Percentiles rank a stretch among this genome's conserved stretches.
These are phyloP conservation scores for Guillardia theta DNA, from an alignment of 78 protist genomes.

Conservation along the genomic window DNA sequence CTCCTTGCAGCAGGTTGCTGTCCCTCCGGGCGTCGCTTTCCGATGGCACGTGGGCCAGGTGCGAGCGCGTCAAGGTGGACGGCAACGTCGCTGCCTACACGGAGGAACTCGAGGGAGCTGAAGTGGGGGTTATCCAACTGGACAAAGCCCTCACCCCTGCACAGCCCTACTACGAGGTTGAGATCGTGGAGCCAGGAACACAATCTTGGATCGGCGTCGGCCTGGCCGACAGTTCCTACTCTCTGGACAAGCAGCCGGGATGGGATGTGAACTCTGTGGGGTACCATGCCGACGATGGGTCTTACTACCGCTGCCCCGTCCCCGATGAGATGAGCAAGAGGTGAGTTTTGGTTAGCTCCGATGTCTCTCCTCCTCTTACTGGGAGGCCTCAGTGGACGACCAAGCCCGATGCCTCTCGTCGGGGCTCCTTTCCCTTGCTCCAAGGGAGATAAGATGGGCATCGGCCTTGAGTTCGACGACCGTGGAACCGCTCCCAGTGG, in stretches of 20 bases:
- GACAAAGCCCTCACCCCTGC: neutral
- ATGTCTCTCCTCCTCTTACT: too few relatives aligned
- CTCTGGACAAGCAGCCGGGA: neutral
- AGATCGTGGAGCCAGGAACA: neutral
- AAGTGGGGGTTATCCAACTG: neutral
- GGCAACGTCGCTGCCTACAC: neutral
- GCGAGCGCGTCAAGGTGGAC: neutral
- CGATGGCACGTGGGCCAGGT: neutral
- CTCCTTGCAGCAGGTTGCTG: too few relatives aligned
- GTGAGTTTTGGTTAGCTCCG: neutral
- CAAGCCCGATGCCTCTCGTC: neutral
- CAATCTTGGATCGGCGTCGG: neutral
- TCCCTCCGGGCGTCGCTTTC: too few relatives aligned
- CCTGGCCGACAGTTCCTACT: neutral
- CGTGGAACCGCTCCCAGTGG: neutral
- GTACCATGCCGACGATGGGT: constrained; percentile 15
- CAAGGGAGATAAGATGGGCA: neutral
- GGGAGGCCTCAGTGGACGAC: neutral
- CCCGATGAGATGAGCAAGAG: constrained; percentile 13
- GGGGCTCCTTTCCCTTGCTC: neutral
- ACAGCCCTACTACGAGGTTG: neutral
- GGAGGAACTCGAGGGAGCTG: neutral
- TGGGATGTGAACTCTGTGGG: neutral
- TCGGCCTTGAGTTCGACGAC: neutral
- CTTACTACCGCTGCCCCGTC: neutral